Evolutionary conservation across 2,329 filamentous ascomycete genomes (phyloP).

Genomic region (Aureobasidium namibiae): DNA sequence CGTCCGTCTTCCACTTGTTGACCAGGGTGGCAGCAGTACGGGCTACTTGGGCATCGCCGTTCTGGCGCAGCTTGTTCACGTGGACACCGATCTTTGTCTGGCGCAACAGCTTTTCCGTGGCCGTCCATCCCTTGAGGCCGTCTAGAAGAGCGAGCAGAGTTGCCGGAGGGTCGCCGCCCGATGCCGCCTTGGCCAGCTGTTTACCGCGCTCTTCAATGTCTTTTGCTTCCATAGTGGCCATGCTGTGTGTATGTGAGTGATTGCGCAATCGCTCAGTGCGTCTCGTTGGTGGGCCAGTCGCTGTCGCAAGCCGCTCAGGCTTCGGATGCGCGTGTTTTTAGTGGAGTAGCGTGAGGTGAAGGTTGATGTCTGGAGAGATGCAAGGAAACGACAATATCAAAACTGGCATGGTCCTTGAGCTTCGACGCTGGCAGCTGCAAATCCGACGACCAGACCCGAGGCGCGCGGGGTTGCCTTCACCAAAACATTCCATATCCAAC

Average conservation of each 20-base stretch:
- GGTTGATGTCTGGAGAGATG: background rate
- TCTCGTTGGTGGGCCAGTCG: background rate
- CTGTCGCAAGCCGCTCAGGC: background rate
- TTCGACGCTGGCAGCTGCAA: background rate
- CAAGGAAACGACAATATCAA: background rate
- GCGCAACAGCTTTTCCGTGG: conserved; percentile 83
- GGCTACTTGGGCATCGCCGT: conserved; percentile 67
- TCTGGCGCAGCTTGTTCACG: conserved; percentile 75
- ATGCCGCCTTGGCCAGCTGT: conserved; percentile 70
- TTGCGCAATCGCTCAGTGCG: background rate
- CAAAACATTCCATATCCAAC: too few relatives aligned
- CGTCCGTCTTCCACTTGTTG: conserved; percentile 74
- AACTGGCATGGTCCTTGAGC: background rate
- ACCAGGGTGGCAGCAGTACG: conserved; percentile 75
- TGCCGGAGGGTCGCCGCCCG: conserved; percentile 63
- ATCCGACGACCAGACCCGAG: background rate
- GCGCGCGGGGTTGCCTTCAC: background rate
- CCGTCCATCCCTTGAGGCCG: conserved; percentile 69
- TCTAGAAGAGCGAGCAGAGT: conserved; percentile 67
- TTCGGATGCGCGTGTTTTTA: background rate
- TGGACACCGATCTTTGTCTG: conserved; percentile 86
- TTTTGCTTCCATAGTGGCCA: conserved; percentile 62
- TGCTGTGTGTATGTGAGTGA: too few relatives aligned
- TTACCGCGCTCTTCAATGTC: conserved; percentile 71
- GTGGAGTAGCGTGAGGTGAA: background rate